Percentiles rank a stretch among this genome's conserved stretches.
Evolutionary conservation across 768 basidiomycete species (phyloP).

Genomic region (Suillus subaureus): DNA sequence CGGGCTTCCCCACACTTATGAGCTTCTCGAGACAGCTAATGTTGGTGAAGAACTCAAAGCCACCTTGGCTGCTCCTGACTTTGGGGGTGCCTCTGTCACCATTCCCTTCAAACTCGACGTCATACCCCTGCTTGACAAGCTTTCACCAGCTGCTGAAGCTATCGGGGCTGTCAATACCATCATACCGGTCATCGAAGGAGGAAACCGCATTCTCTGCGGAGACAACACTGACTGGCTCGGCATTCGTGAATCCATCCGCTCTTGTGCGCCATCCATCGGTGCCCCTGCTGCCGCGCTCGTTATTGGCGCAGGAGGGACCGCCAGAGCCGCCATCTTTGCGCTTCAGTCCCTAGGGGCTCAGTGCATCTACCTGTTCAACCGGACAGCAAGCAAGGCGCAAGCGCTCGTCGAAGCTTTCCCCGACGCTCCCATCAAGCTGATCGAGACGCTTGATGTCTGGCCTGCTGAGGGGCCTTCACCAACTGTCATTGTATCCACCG

Average conservation of each 20-base stretch:
- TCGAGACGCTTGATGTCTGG: conserved; percentile 62
- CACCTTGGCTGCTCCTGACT: conserved; percentile 64
- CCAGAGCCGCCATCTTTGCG: conserved; percentile 93
- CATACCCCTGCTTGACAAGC: conserved; percentile 76
- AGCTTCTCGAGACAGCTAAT: conserved; percentile 69
- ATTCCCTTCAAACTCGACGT: conserved; percentile 95
- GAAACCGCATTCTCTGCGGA: conserved; percentile 63
- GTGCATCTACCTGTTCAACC: conserved; percentile 85
- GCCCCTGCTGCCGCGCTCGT: conserved; percentile 63
- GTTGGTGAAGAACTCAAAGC: conserved; percentile 68
- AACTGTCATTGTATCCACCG: conserved; percentile 83
- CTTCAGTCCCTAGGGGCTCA: conserved; percentile 67
- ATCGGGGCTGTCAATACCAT: conserved; percentile 98
- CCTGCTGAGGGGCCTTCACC: conserved; percentile 49
- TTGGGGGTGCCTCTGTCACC: conserved; percentile 96
- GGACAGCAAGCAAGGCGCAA: conserved; percentile 75
- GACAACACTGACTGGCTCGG: conserved; percentile 98
- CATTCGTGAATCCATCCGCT: conserved; percentile 60
- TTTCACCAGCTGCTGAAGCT: conserved; percentile 78
- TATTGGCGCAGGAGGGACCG: conserved; percentile 94
- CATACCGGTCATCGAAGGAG: conserved; percentile 48
- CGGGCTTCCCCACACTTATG: conserved; percentile 84
- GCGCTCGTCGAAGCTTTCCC: conserved; percentile 72
- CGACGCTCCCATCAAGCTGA: conserved; percentile 54
- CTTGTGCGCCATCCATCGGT: conserved; percentile 40